These are phyloP conservation scores for Mediolabrus comicus DNA, from an alignment of 108 stramenopile species.

Conservation along the genomic window DNA sequence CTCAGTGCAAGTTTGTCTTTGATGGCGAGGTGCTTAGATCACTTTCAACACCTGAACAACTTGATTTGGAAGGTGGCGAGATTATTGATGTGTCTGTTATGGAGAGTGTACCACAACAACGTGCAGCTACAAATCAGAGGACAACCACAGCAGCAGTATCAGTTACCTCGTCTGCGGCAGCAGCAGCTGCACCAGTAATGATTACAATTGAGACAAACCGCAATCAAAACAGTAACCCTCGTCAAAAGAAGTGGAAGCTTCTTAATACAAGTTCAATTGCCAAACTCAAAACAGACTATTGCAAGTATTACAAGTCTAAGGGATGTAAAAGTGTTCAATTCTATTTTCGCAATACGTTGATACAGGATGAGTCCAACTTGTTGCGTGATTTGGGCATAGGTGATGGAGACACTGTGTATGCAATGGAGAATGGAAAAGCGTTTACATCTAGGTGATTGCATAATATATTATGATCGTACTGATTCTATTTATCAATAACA, in stretches of 20 bases:
- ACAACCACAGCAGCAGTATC: not conserved
- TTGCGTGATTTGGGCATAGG: conserved; percentile 18
- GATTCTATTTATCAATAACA: no score
- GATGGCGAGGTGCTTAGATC: conserved; percentile 47
- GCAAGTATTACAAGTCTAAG: conserved; percentile 27
- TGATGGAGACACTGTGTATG: conserved; percentile 17
- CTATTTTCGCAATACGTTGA: conserved; percentile 9
- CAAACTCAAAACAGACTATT: conserved; percentile 16
- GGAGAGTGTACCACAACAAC: not conserved
- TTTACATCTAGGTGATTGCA: conserved; percentile 7
- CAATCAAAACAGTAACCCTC: conserved; percentile 17
- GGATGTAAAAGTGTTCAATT: conserved; percentile 29
- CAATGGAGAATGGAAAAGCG: conserved; percentile 29
- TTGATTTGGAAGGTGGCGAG: conserved; percentile 58
- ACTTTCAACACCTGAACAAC: conserved; percentile 25
- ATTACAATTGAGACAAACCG: conserved; percentile 22
- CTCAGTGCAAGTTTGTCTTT: conserved; percentile 38
- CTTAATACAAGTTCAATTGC: conserved; percentile 5
- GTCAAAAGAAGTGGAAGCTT: conserved; percentile 34
- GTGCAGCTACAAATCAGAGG: not conserved
- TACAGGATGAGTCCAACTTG: conserved; percentile 3
- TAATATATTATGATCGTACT: no score
- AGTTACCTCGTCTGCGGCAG: not conserved
- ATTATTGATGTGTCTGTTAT: conserved; percentile 56
- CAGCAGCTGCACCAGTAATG: not conserved